A percentile compares a stretch with the other conserved stretches of the same genome.
Conservation (phyloP, 306 rosid genomes). For the Prosopis cineraria region DNA sequence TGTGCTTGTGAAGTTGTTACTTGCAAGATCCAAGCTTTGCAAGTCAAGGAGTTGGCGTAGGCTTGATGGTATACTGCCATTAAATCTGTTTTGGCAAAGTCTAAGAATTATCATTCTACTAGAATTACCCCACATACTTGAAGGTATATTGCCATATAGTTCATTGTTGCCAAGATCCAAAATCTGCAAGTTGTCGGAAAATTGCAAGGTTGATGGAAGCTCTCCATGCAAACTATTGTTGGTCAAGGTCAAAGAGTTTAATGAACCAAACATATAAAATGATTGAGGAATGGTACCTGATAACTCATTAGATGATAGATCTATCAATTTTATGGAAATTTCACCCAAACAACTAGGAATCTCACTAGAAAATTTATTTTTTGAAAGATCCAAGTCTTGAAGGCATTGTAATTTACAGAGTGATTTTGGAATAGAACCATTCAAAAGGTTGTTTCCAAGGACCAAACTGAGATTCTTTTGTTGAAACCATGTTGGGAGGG, state of each 20-base stretch:
- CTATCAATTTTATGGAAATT: not conserved
- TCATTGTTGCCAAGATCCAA: not conserved
- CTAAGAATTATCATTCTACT: not conserved
- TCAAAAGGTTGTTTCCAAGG: not conserved
- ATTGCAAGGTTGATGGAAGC: not conserved
- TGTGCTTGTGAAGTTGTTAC: not conserved
- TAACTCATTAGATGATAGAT: not conserved
- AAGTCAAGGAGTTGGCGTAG: not conserved
- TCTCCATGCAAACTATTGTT: not conserved
- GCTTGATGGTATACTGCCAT: not conserved
- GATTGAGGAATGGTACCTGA: not conserved
- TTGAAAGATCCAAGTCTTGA: not conserved
- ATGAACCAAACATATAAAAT: not conserved
- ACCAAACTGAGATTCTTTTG: not conserved
- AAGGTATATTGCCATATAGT: not conserved
- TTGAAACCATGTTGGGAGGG: not conserved
- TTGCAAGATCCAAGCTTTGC: not conserved
- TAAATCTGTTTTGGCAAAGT: not conserved
- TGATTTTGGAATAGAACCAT: not conserved
- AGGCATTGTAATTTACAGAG: not conserved
- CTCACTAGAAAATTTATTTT: not conserved
- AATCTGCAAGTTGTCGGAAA: not conserved
- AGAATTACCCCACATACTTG: not conserved
- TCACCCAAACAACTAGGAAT: not conserved
- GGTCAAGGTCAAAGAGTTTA: not conserved